Evolutionary conservation across 192 early-diverging fungal genomes (phyloP).

Genomic region (Coemansia sp.): DNA sequence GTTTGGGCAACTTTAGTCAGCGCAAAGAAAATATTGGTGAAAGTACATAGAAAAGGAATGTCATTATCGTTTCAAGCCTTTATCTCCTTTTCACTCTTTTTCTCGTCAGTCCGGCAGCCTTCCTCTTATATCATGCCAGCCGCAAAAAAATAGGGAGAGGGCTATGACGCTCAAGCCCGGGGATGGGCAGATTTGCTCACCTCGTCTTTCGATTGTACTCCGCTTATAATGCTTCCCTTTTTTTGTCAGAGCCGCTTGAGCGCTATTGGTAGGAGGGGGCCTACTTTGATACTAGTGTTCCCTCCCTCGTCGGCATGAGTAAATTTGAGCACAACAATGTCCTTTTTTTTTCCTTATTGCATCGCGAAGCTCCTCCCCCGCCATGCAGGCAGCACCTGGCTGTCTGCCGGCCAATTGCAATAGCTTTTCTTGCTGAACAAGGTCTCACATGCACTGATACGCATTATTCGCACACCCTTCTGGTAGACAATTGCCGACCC

Average conservation of each 20-base stretch:
- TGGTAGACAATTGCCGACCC: conserved; percentile 1
- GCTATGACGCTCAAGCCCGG: conserved; percentile 1
- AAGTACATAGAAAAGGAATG: background rate
- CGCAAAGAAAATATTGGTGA: conserved; percentile 5
- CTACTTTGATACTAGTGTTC: conserved; percentile 1
- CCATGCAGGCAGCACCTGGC: conserved; percentile 1
- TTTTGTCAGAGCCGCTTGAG: background rate
- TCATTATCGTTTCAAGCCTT: conserved; percentile 1
- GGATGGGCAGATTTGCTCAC: background rate
- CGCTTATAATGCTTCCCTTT: conserved; percentile 10
- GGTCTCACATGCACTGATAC: conserved; percentile 1
- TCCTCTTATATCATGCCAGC: conserved; percentile 1
- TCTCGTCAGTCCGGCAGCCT: conserved; percentile 3
- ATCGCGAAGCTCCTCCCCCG: background rate
- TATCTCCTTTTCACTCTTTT: background rate
- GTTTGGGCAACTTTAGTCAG: background rate
- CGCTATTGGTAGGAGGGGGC: background rate
- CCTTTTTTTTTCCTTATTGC: background rate
- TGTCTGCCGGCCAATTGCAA: conserved; percentile 1
- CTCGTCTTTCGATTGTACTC: conserved; percentile 21
- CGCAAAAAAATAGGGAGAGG: background rate
- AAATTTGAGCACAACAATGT: conserved; percentile 24
- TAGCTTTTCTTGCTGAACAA: background rate
- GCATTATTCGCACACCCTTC: background rate
- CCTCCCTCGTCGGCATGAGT: conserved; percentile 19